A percentile compares a stretch with the other conserved stretches of the same genome.
phyloP scores from a whole-genome alignment of 192 early-diverging fungal genomes.

The Coemansia sp. region DNA sequence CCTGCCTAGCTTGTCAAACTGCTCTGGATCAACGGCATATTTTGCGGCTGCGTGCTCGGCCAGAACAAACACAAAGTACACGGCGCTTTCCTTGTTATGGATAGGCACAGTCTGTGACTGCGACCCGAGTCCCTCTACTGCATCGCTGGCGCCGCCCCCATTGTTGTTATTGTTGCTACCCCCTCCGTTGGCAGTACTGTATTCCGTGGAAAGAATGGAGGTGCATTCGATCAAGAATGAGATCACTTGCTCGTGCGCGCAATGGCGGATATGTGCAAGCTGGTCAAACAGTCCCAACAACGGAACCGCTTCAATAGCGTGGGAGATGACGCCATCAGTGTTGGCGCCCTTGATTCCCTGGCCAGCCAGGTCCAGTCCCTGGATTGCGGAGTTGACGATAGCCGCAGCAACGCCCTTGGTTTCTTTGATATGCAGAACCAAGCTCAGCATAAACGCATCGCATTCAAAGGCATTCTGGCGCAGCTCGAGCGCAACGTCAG shows the following conservation, averaged over 20 bases:
- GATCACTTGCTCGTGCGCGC: slow-evolving; percentile 32
- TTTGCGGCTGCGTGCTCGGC: slow-evolving; percentile 35
- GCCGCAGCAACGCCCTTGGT: slow-evolving; percentile 14
- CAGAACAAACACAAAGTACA: slow-evolving; percentile 29
- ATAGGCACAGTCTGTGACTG: slow-evolving; percentile 6
- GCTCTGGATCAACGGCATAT: slow-evolving; percentile 26
- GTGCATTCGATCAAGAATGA: slow-evolving; percentile 24
- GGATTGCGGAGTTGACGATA: slow-evolving; percentile 23
- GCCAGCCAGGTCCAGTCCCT: slow-evolving; percentile 8
- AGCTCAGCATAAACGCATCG: slow-evolving; percentile 42
- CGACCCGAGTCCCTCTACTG: not conserved
- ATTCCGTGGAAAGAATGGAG: slow-evolving; percentile 16
- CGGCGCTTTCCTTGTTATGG: slow-evolving; percentile 27
- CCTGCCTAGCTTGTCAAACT: slow-evolving; percentile 10
- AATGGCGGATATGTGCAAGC: slow-evolving; percentile 25
- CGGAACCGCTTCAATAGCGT: slow-evolving; percentile 1
- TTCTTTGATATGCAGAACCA: slow-evolving; percentile 19
- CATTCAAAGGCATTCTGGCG: slow-evolving; percentile 31
- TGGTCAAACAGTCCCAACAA: slow-evolving; percentile 27
- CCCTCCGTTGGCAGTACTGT: slow-evolving; percentile 2
- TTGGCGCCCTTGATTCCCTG: slow-evolving; percentile 4
- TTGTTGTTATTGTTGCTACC: not conserved
- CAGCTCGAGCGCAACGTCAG: not conserved
- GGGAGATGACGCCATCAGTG: not conserved
- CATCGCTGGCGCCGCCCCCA: not conserved